A percentile compares a stretch with the other conserved stretches of the same genome.
Conservation (phyloP, 73 alveolate genomes). For the Tetrahymena thermophila region DNA sequence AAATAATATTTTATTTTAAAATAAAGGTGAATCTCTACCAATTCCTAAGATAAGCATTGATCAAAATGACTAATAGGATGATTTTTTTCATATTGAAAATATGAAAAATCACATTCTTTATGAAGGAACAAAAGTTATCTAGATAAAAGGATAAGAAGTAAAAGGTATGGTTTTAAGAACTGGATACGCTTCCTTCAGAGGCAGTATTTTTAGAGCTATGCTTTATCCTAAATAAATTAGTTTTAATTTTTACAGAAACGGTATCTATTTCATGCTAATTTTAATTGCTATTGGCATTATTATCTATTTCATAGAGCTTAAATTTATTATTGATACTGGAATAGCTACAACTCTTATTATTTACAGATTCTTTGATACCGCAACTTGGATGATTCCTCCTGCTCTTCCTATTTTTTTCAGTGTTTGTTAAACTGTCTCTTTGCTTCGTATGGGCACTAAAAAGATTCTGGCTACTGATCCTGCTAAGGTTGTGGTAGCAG, state of each 20-base stretch:
- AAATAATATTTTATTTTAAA: neutral
- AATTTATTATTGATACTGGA: neutral
- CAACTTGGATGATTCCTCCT: constrained; percentile 27
- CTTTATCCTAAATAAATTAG: constrained; percentile 19
- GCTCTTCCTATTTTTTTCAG: constrained; percentile 9
- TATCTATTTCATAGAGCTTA: neutral
- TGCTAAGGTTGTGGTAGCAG: constrained; percentile 17
- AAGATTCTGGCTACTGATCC: constrained; percentile 32
- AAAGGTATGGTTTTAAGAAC: constrained; percentile 30
- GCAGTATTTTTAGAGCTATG: constrained; percentile 32
- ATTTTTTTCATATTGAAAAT: neutral
- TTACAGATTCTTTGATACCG: constrained; percentile 26
- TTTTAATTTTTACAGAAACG: constrained; percentile 21
- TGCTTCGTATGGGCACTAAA: neutral
- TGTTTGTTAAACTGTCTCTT: neutral
- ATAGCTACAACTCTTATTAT: neutral
- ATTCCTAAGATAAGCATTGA: constrained; percentile 53
- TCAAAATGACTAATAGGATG: neutral
- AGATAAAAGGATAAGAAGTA: constrained; percentile 11
- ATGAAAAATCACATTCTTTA: constrained; percentile 18
- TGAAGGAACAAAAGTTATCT: constrained; percentile 32
- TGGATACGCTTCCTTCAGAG: constrained; percentile 36
- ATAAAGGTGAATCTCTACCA: constrained; percentile 54
- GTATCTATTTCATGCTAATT: constrained; percentile 4
- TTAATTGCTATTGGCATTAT: neutral